phyloP scores from a whole-genome alignment of 2,329 filamentous ascomycete genomes.

The Botrytis cinerea region DNA sequence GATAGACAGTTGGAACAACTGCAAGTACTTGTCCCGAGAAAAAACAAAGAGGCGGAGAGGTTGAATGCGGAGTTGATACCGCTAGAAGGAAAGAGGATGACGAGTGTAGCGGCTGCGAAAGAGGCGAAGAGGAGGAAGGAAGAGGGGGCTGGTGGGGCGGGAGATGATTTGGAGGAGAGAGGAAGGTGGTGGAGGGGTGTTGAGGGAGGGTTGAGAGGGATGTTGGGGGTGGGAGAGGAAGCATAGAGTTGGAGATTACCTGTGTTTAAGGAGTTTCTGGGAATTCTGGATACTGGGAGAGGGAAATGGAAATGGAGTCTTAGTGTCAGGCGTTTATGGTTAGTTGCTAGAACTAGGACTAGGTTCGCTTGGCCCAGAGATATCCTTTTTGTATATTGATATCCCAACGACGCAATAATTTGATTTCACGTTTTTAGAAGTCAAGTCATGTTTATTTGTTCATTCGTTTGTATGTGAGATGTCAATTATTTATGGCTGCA shows the following conservation, averaged over 20 bases:
- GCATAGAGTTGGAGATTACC: not conserved
- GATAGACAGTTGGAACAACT: slow-evolving; percentile 65
- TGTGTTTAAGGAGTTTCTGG: not conserved
- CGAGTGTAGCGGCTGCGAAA: slow-evolving; percentile 65
- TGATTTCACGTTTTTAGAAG: not conserved
- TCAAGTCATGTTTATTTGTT: not conserved
- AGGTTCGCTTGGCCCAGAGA: not conserved
- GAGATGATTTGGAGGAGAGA: slow-evolving; percentile 73
- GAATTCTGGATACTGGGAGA: not conserved
- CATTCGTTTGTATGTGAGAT: rapidly evolving
- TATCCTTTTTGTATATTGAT: not conserved
- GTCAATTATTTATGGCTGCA: not conserved
- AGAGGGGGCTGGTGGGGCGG: slow-evolving; percentile 62
- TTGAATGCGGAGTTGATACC: slow-evolving; percentile 68
- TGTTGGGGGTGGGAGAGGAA: slow-evolving; percentile 58
- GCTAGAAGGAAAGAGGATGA: slow-evolving; percentile 66
- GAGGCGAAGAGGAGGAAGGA: slow-evolving; percentile 72
- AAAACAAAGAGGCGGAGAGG: slow-evolving; percentile 66
- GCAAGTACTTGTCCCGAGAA: slow-evolving; percentile 63
- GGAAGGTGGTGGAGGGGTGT: slow-evolving; percentile 74
- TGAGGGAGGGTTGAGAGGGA: slow-evolving; percentile 62
- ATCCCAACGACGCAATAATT: not conserved
- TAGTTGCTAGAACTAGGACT: not conserved
- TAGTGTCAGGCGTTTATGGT: not conserved
- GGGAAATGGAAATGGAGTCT: not conserved